Percentiles rank a stretch among this genome's conserved stretches.
Evolutionary conservation across 2,329 filamentous ascomycete genomes (phyloP).

Genomic region (Rutstroemia sp.): DNA sequence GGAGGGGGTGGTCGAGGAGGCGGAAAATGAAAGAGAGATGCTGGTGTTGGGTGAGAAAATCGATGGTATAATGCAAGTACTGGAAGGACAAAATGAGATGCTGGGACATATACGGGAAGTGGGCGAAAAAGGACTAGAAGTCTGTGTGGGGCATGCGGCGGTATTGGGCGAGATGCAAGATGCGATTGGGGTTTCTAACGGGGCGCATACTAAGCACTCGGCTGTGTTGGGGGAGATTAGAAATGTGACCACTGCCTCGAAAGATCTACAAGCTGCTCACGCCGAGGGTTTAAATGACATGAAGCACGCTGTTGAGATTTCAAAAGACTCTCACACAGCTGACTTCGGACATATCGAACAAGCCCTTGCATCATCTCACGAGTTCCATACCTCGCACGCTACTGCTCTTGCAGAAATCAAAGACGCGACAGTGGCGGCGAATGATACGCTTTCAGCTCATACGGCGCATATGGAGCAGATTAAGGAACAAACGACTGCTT

Average conservation of each 20-base stretch:
- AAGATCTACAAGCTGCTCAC: conserved; percentile 4
- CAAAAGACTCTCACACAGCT: conserved; percentile 15
- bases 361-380: conserved; percentile 1
- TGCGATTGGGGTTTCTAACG: conserved; percentile 8
- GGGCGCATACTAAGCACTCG: conserved; percentile 14
- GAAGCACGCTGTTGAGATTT: neutral
- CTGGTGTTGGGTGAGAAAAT: neutral
- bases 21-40: neutral
- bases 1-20: neutral
- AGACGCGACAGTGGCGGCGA: conserved; percentile 13
- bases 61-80: neutral
- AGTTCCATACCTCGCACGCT: conserved; percentile 10
- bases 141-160: too few relatives aligned
- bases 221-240: conserved; percentile 3
- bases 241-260: conserved; percentile 13
- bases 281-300: neutral
- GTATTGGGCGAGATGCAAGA: conserved; percentile 12
- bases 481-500: neutral
- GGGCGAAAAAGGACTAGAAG: too few relatives aligned
- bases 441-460: conserved; percentile 12
- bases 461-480: neutral
- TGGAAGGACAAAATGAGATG: conserved; percentile 16
- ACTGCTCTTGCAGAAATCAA: conserved; percentile 18
- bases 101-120: too few relatives aligned
- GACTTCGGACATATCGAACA: conserved; percentile 10